phyloP scores from a whole-genome alignment of 805 yeast species.

The Kuraishia capsulata region DNA sequence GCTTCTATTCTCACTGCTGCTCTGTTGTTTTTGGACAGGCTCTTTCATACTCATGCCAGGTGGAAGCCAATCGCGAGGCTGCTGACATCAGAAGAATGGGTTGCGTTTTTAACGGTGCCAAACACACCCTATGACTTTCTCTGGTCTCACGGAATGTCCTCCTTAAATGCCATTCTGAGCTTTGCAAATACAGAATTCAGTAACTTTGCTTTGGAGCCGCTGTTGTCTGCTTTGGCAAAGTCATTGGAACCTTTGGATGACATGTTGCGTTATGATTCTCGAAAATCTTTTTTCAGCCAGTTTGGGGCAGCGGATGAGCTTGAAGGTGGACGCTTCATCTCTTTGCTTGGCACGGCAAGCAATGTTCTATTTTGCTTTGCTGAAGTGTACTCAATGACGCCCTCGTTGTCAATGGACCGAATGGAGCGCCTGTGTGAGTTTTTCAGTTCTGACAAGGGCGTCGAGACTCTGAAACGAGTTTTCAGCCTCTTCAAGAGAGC shows the following conservation, averaged over 20 bases:
- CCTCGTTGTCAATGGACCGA: not conserved
- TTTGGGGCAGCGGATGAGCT: not conserved
- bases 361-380: not conserved
- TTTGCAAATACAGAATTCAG: conserved; percentile 47
- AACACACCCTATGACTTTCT: conserved; percentile 57
- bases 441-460: conserved; percentile 26
- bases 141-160: conserved; percentile 42
- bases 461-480: conserved; percentile 37
- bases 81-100: conserved; percentile 33
- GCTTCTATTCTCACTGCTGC: conserved; percentile 42
- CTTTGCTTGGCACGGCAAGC: too few species aligned
- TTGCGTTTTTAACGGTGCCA: conserved; percentile 36
- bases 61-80: conserved; percentile 31
- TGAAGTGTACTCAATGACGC: not conserved
- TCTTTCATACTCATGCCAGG: conserved; percentile 41
- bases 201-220: conserved; percentile 30
- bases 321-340: too few species aligned
- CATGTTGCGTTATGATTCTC: too few species aligned
- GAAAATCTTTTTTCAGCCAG: too few species aligned
- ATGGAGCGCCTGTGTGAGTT: not conserved
- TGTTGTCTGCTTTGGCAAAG: conserved; percentile 6
- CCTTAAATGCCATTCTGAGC: conserved; percentile 45
- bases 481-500: conserved; percentile 39
- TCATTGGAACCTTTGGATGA: too few species aligned
- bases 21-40: conserved; percentile 38